Evolutionary conservation across 73 alveolate genomes (phyloP).

Genomic region (Paramecium tetraurelia): DNA sequence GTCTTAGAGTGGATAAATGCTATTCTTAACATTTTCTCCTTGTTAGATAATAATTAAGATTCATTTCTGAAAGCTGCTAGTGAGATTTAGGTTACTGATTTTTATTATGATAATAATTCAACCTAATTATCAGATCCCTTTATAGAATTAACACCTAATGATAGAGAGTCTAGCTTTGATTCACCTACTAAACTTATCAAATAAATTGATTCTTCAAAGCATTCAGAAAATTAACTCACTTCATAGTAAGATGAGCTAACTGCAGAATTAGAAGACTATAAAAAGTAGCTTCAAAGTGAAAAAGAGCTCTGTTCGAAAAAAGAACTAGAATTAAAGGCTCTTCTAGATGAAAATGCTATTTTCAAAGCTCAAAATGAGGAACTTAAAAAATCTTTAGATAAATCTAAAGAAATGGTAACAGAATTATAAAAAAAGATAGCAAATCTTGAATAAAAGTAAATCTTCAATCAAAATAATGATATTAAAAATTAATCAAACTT

Average conservation of each 20-base stretch:
- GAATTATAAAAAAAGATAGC: background rate
- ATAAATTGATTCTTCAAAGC: background rate
- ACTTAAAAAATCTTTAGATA: background rate
- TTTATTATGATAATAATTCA: background rate
- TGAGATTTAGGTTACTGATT: background rate
- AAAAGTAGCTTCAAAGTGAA: background rate
- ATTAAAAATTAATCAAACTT: background rate
- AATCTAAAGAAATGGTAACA: background rate
- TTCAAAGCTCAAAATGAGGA: background rate
- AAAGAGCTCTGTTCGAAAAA: background rate
- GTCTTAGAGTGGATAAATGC: slow-evolving; percentile 5
- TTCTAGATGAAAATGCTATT: background rate
- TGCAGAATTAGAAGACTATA: background rate
- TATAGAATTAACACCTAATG: background rate
- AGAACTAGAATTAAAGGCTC: background rate
- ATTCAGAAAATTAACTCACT: background rate
- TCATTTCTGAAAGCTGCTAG: background rate
- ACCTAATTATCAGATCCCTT: background rate
- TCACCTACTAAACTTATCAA: background rate
- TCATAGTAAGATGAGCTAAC: background rate
- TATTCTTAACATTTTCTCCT: background rate
- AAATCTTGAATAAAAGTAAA: background rate
- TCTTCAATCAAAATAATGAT: background rate
- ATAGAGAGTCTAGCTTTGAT: background rate
- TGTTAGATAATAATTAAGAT: background rate